Base-by-base conservation (phyloP, 495 filamentous ascomycete species). In the Geopyxis carbonaria region DNA sequence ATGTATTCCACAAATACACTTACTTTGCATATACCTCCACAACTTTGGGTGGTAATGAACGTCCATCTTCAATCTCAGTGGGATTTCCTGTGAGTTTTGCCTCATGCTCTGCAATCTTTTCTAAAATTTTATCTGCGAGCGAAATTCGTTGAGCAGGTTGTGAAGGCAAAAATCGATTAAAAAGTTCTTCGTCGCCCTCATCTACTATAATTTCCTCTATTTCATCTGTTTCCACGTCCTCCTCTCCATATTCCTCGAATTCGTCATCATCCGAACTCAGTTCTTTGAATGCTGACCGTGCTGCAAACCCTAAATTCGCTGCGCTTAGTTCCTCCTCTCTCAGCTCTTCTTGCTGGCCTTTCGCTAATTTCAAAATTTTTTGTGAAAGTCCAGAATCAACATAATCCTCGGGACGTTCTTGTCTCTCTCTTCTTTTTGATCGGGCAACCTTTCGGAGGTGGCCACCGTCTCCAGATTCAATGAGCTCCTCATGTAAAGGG, bases 31-130 rank as follows among this genome's bases (percentile, higher is more conserved):
- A 95, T 25, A 92, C 87, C 61, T 95, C 87, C 7, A 93, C 68
- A 7, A 92, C 80, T 59, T 93, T 95, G 3, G 79, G 76, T 2
- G 83, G 83, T 40, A 99, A 65, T 56, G 86, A 74, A 31, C 79
- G 73, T n/a, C 80, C 78, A 48, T 86, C 82, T 32, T 87, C 78
- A 11, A 70, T 40, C 23, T 66, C 64, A 20, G 64, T 53, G 43
- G 64, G 54, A 36, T 54, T 40, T 14, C 54, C 40, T 5, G 67
- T 59, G 45, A 73, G 65, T 10, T 65, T 72, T 1, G 81, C 78
- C 64, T 99, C 91, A 52, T 89, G 80, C 43, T 77, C 76, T 8
- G 85, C 85, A 50, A 99, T 99, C 61, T 91, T 93, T 48, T 83
- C 73, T 10, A 99, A 61, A 38, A 94, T 94, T 36, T 95, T 60